phyloP scores from a whole-genome alignment of 2,329 filamentous ascomycete genomes.

The Helminthosporium solani region DNA sequence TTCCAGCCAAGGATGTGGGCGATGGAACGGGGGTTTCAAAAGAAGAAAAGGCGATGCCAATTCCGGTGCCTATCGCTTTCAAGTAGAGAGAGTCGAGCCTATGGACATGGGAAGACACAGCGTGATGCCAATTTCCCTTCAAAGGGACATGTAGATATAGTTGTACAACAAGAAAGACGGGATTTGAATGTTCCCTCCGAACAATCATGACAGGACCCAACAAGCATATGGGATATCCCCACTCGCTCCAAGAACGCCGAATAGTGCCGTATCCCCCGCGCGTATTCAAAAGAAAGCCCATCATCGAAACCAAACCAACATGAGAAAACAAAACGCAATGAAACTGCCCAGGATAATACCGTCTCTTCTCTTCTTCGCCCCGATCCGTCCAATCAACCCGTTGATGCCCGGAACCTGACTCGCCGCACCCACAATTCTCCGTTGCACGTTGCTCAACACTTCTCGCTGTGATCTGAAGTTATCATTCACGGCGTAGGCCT shows the following conservation, averaged over 20 bases:
- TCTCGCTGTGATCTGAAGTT: conserved; percentile 85
- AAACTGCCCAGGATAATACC: conserved; percentile 90
- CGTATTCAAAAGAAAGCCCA: conserved; percentile 20
- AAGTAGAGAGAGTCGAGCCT: not conserved
- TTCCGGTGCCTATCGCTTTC: conserved; percentile 6
- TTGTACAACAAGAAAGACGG: conserved; percentile 31
- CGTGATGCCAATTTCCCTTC: conserved; percentile 11
- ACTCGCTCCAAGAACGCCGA: conserved; percentile 10
- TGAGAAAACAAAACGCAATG: conserved; percentile 86
- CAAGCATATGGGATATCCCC: conserved; percentile 22
- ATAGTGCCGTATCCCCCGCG: conserved; percentile 11
- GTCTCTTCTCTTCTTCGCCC: conserved; percentile 90
- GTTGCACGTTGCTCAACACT: conserved; percentile 82
- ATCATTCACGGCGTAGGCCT: conserved; percentile 96
- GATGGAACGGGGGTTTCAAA: not conserved
- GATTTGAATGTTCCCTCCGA: conserved; percentile 8
- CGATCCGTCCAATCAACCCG: conserved; percentile 86
- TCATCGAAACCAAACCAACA: conserved; percentile 65
- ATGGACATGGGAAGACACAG: not conserved
- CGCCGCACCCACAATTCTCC: conserved; percentile 84
- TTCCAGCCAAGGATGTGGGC: not conserved
- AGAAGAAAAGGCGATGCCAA: conserved; percentile 2
- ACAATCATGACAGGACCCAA: conserved; percentile 13
- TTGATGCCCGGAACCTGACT: conserved; percentile 93
- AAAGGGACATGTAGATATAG: conserved; percentile 23